phyloP scores from a whole-genome alignment of 1,284 basidiomycete genomes.

The Hymenochaete sp. region DNA sequence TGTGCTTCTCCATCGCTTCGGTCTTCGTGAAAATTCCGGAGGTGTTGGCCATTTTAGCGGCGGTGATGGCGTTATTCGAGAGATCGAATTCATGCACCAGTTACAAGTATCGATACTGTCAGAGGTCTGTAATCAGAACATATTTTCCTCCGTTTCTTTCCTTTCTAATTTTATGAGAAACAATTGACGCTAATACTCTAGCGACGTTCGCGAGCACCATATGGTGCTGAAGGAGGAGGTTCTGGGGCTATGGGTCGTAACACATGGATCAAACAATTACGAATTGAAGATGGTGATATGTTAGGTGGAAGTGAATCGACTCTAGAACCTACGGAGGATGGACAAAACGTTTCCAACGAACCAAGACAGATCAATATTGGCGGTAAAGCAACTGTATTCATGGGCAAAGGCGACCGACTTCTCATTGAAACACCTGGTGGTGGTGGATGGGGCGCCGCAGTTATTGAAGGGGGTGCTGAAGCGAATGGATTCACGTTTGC shows the following conservation, averaged over 20 bases:
- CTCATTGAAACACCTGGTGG: constrained; percentile 88
- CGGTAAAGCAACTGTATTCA: constrained; percentile 82
- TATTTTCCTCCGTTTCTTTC: constrained; percentile 12
- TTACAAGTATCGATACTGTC: constrained; percentile 84
- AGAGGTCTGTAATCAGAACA: constrained; percentile 40
- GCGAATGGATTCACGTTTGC: neutral
- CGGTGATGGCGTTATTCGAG: constrained; percentile 82
- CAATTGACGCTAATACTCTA: constrained; percentile 26
- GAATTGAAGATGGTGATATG: constrained; percentile 63
- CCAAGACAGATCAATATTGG: constrained; percentile 80
- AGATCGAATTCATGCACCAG: constrained; percentile 80
- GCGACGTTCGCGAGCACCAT: constrained; percentile 83
- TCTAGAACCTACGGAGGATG: neutral
- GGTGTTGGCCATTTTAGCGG: constrained; percentile 75
- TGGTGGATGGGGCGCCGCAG: constrained; percentile 74
- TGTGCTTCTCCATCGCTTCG: constrained; percentile 78
- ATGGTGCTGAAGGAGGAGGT: constrained; percentile 83
- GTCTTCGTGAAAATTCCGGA: constrained; percentile 67
- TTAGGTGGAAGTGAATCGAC: constrained; percentile 19
- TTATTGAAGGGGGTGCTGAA: constrained; percentile 26
- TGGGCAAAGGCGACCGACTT: constrained; percentile 78
- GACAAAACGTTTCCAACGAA: constrained; percentile 17
- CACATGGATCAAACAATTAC: constrained; percentile 79
- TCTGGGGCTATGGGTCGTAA: constrained; percentile 74
- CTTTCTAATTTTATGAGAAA: constrained; percentile 4